Evolutionary conservation across 129 eudicot genomes (phyloP), one percentile per base, ranked within the genome.

Genomic region (Pittosporum tobira): DNA sequence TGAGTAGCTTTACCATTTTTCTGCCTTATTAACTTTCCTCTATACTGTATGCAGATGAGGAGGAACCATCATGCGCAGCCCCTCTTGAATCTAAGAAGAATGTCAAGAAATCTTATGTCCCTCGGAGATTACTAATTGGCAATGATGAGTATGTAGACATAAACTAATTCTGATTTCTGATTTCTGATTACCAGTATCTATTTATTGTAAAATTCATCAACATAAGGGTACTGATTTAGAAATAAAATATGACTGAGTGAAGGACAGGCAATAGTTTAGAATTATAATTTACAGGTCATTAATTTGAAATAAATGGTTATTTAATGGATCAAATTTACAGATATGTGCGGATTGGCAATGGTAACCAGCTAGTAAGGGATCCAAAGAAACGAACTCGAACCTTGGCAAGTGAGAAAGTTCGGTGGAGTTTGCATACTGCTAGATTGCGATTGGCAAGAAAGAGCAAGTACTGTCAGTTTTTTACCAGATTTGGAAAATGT

Each of bases 381-480:
- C 98, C 98, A 59, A 91, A 86, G 76, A 79, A 76, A 70, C 81
- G 96, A 57, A 74, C 83, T 23, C 94, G 96, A 34, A 65, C 75
- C 12, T 78, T 91, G 57, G 98, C 98, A 38, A 86, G 76, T 63
- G 98, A 91, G 72, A 91, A 83, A 69, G 90, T 91, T 49, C 73
- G 96, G 46, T 91, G 98, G 98, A 91, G 98, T 75, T 83, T 91
- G 85, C 96, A 88, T 67, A 91, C 90, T 51, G 98, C 90, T 65
- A 80, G 98, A 67, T 57, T 84, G 64, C 78, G 96, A 45, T 77
- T 78, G 81, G 94, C 90, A 29, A 86, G 75, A 72, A 91, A 86
- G 80, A 87, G 59, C 57, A 86, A 78, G 70, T 91, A 75, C 63
- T 91, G 98, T 56, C 98, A 83, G 51, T 86, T 86, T 44, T 91